These are phyloP conservation scores for Microdochium nivale DNA, from an alignment of 2,329 filamentous ascomycete species.

Conservation along the genomic window DNA sequence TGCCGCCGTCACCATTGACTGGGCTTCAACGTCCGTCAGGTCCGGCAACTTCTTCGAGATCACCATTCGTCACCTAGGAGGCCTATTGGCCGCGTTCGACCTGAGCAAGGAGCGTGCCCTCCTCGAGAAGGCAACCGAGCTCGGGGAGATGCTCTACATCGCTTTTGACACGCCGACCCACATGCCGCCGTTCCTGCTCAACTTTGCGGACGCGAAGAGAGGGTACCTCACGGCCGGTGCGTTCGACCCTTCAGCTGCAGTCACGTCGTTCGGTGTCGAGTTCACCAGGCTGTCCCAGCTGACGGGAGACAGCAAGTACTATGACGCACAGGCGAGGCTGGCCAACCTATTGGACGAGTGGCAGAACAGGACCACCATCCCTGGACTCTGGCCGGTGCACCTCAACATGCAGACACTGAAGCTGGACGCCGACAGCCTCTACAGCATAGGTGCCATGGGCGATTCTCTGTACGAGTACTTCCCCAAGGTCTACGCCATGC, in stretches of 20 bases:
- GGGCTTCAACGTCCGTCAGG: slow-evolving; percentile 20
- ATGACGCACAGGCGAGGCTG: slow-evolving; percentile 67
- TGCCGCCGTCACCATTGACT: slow-evolving; percentile 32
- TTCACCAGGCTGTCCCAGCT: slow-evolving; percentile 64
- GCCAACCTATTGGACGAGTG: slow-evolving; percentile 59
- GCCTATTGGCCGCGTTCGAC: slow-evolving; percentile 24
- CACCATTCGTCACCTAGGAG: slow-evolving; percentile 24
- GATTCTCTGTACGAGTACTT: slow-evolving; percentile 54
- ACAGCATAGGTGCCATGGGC: slow-evolving; percentile 43
- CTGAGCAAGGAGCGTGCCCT: slow-evolving; percentile 23
- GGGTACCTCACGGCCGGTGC: slow-evolving; percentile 21
- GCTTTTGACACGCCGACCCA: slow-evolving; percentile 22
- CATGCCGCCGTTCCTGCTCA: slow-evolving; percentile 43
- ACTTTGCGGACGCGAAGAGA: slow-evolving; percentile 30
- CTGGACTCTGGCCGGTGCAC: slow-evolving; percentile 66
- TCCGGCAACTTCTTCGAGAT: slow-evolving; percentile 27
- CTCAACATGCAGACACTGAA: slow-evolving; percentile 49
- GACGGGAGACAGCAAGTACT: slow-evolving; percentile 61
- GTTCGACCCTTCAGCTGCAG: slow-evolving; percentile 25
- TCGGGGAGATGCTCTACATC: slow-evolving; percentile 27
- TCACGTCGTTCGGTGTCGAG: slow-evolving; percentile 58
- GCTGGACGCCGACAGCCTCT: slow-evolving; percentile 28
- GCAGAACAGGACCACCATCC: slow-evolving; percentile 61
- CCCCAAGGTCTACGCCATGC: slow-evolving; percentile 53
- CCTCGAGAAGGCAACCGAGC: slow-evolving; percentile 27